Base-by-base conservation (phyloP, 1,284 basidiomycete genomes). In the Marasmius oreades region DNA sequence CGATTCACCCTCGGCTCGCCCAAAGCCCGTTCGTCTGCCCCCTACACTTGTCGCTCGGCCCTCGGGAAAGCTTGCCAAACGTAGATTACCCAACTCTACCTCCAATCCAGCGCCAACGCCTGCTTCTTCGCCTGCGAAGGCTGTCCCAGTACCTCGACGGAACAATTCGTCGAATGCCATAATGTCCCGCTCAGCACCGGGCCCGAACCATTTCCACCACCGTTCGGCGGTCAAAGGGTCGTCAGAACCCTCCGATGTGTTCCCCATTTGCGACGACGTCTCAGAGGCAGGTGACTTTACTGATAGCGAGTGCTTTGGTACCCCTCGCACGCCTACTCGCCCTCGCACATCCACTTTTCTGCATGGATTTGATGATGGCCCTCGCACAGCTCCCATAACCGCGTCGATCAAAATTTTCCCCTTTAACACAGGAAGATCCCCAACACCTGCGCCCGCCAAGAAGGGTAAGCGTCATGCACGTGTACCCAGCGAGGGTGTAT, bases 251-350 rank as follows among this genome's bases (percentile, higher is more conserved):
- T 26, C 52, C 50, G 55, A 64, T 42, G 70, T 71, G 36, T 88
- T 88, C 68, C 86, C 84, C 1, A 70, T 89, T 46, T 89, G 86
- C 62, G 86, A 89, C 59, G 86, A 89, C 64, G 77, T 78, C 55
- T 82, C 77, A 26, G 84, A 86, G 46, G 72, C 64, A 16, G 70
- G 69, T 45, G 67, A 64, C 52, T 50, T 61, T 11, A 69, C 67
- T 39, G 73, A 71, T 39, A 70, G 73, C 57, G 67, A 71, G 33
- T 58, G 62, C 55, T 60, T 70, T 61, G 55, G 69, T 53, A 63
- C 69, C 61, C 55, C 72, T 62, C 69, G 70, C 18, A 79, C 79
- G 0, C 79, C 79, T 8, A 69, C 69, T 45, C 67, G 72, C 62
- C 22, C 65, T 63, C 51, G 68, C 5, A 31, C 43, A 14, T 18